phyloP scores from a whole-genome alignment of 2,329 filamentous ascomycete species.

The Emmonsiellopsis sp. region DNA sequence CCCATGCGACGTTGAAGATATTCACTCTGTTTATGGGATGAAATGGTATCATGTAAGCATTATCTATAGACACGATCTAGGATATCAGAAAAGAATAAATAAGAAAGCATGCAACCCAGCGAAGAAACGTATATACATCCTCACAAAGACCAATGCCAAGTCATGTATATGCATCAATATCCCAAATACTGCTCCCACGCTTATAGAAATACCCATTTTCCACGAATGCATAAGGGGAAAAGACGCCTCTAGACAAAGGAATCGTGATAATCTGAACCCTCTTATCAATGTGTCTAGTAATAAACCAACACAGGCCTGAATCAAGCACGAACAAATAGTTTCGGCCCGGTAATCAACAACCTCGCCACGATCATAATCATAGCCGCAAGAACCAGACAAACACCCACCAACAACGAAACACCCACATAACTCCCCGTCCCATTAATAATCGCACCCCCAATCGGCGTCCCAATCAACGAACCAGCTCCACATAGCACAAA shows the following conservation, averaged over 20 bases:
- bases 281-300: neutral
- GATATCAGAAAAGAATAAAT: neutral
- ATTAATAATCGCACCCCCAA: conserved; percentile 46
- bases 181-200: neutral
- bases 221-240: neutral
- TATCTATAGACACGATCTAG: too few relatives aligned
- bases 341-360: conserved; percentile 25
- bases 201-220: neutral
- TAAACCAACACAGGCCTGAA: neutral
- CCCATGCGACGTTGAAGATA: too few relatives aligned
- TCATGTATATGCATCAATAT: neutral
- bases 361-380: conserved; percentile 15
- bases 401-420: conserved; percentile 9
- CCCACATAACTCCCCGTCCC: conserved; percentile 34
- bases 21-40: too few relatives aligned
- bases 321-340: conserved; percentile 22
- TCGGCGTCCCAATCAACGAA: conserved; percentile 47
- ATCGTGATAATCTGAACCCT: too few relatives aligned
- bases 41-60: too few relatives aligned
- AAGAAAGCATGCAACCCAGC: neutral
- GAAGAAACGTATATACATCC: neutral
- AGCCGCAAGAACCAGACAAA: conserved; percentile 8
- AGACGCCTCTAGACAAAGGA: neutral
- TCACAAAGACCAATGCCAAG: neutral
- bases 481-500: conserved; percentile 49